Percentiles rank a stretch among this genome's conserved stretches.
Evolutionary conservation across 441 rosid species (phyloP).

Genomic region (Pelargonium citronellum): DNA sequence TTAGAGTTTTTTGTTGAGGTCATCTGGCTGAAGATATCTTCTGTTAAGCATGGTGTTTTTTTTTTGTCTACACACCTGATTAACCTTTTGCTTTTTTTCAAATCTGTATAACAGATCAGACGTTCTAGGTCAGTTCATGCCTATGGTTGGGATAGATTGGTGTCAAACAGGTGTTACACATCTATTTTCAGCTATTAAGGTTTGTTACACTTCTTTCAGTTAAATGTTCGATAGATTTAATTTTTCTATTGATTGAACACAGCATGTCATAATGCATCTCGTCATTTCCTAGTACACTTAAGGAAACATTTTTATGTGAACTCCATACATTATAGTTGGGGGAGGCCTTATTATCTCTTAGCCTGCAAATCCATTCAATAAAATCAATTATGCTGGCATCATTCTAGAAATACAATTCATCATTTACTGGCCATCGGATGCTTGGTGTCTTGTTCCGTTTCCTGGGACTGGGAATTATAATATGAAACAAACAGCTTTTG

Average conservation of each 20-base stretch:
- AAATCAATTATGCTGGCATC: neutral
- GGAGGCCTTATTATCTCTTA: neutral
- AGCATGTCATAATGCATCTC: neutral
- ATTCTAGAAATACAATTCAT: neutral
- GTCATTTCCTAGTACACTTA: neutral
- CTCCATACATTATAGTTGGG: neutral
- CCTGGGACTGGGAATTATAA: neutral
- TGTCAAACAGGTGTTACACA: slow-evolving; percentile 92
- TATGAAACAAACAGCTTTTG: neutral
- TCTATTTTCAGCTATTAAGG: slow-evolving; percentile 88
- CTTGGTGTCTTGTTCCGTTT: neutral
- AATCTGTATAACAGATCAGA: slow-evolving; percentile 64
- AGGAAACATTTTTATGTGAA: neutral
- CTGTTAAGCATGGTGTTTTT: neutral
- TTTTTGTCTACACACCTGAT: slow-evolving; percentile 10
- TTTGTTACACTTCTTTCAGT: slow-evolving; percentile 30
- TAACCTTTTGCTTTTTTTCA: slow-evolving; percentile 5
- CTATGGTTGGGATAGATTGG: slow-evolving; percentile 93
- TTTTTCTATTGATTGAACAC: neutral
- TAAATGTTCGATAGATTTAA: neutral
- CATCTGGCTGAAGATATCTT: slow-evolving; percentile 7
- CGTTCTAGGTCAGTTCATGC: slow-evolving; percentile 98
- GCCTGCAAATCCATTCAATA: neutral
- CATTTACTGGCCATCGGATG: slow-evolving; percentile 3
- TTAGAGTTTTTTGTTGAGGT: slow-evolving; percentile 6